Base-by-base conservation (phyloP, 805 yeast genomes). In the Metschnikowia proteae region DNA sequence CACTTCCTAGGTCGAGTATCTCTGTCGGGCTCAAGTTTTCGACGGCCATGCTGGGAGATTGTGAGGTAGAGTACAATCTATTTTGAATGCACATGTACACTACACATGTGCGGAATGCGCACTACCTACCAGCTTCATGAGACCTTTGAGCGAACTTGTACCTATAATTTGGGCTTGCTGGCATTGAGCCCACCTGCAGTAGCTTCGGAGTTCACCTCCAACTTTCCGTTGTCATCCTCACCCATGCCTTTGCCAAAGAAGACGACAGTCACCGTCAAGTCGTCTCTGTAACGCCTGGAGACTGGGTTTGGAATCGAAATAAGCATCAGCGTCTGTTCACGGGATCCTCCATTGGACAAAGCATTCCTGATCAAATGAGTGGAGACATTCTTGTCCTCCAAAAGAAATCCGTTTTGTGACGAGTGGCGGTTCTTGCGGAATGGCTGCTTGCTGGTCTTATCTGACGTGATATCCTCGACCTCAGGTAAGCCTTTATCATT, bases 351-450 rank as follows among this genome's bases (percentile, higher is more conserved):
- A 54, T 79, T 79, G 49, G 88, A 82, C 49, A 94, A 74, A 0
- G 99, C 98, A 65, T 94, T 92, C 64, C 99, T 80, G 40, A 94
- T 87, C 57, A 94, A 74, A 66, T 94, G 98, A 0, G 99, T 94
- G 1, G 96, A 84, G 7, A 84, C 96, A 60, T 94, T 94, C 28
- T 79, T 80, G 70, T 94, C 99, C 62, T 88, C 88, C 49, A 91
- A 63, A 50, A 86, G 61, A 57, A 75, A 83, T 28, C 77, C 76
- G 3, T 61, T 60, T 8, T 52, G 53, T 10, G 54, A 47, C 11
- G 68, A 56, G 52, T 63, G 62, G 52, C 65, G 66, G 38, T 70
- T 70, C 55, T 80, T 83, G 57, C 92, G 78, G 55, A 86, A 82
- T 7, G 95, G 91, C 50, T 85, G 88, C 61, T 91, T 86, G 57